These are phyloP conservation scores for Epichloe sp. DNA, from an alignment of 2,329 filamentous ascomycete species.

Conservation along the genomic window DNA sequence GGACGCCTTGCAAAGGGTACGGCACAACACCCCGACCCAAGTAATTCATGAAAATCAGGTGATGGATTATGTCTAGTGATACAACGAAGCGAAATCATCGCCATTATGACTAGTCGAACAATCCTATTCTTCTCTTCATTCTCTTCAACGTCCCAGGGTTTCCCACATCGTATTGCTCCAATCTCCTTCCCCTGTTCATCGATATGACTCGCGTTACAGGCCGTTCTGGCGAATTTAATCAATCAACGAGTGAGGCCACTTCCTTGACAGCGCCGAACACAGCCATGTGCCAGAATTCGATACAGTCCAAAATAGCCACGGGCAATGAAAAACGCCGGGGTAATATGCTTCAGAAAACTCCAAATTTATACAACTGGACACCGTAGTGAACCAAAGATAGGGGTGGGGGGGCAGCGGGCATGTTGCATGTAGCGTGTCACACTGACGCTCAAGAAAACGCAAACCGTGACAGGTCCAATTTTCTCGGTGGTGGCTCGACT, in stretches of 20 bases:
- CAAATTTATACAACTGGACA: not conserved
- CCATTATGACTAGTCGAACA: not conserved
- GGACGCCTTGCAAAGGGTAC: too few relatives aligned
- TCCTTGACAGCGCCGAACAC: not conserved
- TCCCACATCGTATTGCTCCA: not conserved
- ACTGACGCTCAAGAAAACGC: slow-evolving; percentile 20
- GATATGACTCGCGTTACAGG: too few relatives aligned
- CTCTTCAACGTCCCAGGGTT: not conserved
- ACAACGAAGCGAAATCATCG: not conserved
- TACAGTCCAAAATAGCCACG: not conserved
- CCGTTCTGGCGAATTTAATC: not conserved
- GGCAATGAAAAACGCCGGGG: slow-evolving; percentile 5
- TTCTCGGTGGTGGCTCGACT: slow-evolving; percentile 17
- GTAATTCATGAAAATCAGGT: too few relatives aligned
- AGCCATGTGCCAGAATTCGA: not conserved
- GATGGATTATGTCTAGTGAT: not conserved
- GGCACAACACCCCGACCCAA: too few relatives aligned
- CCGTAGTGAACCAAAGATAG: not conserved
- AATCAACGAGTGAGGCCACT: not conserved
- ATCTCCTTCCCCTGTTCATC: too few relatives aligned
- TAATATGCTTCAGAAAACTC: not conserved
- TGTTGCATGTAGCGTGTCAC: not conserved
- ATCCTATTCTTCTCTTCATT: not conserved
- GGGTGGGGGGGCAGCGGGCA: not conserved
- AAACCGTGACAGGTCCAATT: slow-evolving; percentile 37